Evolutionary conservation across 164 flowering plant genomes (phyloP).

Genomic region (Nymphaea thermarum): DNA sequence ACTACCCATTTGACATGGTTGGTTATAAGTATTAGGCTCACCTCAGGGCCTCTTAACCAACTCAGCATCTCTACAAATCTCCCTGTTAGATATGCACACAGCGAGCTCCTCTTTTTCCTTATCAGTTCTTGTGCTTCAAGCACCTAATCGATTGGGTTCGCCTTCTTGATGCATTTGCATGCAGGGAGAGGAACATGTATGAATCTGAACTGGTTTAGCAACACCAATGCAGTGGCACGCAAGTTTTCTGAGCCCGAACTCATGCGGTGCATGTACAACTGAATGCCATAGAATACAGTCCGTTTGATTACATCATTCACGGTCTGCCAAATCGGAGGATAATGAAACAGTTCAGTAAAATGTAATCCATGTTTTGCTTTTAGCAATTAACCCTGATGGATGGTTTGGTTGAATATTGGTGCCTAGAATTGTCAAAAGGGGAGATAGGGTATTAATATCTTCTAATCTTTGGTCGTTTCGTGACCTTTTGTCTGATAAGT

Average conservation of each 20-base stretch:
- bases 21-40: neutral
- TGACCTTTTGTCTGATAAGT: too few species aligned
- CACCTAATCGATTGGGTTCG: slow-evolving; percentile 28
- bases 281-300: slow-evolving; percentile 31
- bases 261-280: slow-evolving; percentile 36
- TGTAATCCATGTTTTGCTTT: too few species aligned
- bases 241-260: slow-evolving; percentile 8
- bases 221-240: slow-evolving; percentile 32
- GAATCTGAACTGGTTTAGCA: slow-evolving; percentile 35
- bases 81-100: slow-evolving; percentile 28
- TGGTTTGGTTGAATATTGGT: too few species aligned
- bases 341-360: too few species aligned
- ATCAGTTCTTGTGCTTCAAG: slow-evolving; percentile 18
- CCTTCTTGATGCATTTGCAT: neutral
- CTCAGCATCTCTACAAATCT: slow-evolving; percentile 22
- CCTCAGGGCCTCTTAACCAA: slow-evolving; percentile 36
- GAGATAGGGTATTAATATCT: too few species aligned
- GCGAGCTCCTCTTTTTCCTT: slow-evolving; percentile 23
- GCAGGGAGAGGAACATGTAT: slow-evolving; percentile 14
- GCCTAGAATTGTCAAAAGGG: too few species aligned
- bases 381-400: too few species aligned
- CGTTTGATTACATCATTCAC: slow-evolving; percentile 49
- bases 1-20: too few species aligned
- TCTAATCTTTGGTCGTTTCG: too few species aligned
- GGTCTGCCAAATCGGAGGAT: slow-evolving; percentile 19